Conservation (phyloP, 2,329 filamentous ascomycete species). For the Colletotrichum sp. region DNA sequence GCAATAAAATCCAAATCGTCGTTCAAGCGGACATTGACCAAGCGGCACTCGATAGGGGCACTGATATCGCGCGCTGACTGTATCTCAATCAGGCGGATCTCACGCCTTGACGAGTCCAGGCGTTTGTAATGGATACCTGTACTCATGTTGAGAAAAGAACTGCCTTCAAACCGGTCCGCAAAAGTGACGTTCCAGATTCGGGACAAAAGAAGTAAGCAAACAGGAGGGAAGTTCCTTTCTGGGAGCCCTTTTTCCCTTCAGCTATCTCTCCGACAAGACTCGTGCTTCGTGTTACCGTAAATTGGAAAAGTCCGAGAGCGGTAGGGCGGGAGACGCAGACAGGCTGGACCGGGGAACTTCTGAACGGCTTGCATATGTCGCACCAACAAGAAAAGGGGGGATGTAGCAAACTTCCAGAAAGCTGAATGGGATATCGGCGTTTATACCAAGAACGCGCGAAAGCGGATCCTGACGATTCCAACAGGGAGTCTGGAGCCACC, state of each 20-base stretch:
- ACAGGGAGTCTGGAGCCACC: conserved; percentile 15
- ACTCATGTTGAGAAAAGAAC: not conserved
- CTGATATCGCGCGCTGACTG: conserved; percentile 30
- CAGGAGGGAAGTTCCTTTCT: not conserved
- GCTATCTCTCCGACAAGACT: not conserved
- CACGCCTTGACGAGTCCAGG: conserved; percentile 27
- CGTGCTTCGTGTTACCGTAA: not conserved
- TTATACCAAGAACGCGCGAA: conserved; percentile 20
- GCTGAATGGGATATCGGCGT: conserved; percentile 17
- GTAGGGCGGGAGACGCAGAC: not conserved
- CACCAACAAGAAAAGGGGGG: conserved; percentile 7
- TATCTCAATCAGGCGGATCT: conserved; percentile 38
- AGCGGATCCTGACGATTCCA: conserved; percentile 8
- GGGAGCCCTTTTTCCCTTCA: not conserved
- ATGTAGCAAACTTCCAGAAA: conserved; percentile 7
- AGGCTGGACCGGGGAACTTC: conserved; percentile 1
- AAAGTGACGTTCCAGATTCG: not conserved
- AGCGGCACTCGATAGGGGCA: conserved; percentile 36
- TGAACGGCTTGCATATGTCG: conserved; percentile 3
- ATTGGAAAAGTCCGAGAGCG: not conserved
- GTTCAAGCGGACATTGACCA: conserved; percentile 32
- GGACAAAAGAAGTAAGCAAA: not conserved
- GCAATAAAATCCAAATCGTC: conserved; percentile 31
- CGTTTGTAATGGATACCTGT: conserved; percentile 17
- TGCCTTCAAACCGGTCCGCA: not conserved